These are phyloP conservation scores for Ganoderma resinaceum DNA, from an alignment of 1,284 basidiomycete species.

Conservation along the genomic window DNA sequence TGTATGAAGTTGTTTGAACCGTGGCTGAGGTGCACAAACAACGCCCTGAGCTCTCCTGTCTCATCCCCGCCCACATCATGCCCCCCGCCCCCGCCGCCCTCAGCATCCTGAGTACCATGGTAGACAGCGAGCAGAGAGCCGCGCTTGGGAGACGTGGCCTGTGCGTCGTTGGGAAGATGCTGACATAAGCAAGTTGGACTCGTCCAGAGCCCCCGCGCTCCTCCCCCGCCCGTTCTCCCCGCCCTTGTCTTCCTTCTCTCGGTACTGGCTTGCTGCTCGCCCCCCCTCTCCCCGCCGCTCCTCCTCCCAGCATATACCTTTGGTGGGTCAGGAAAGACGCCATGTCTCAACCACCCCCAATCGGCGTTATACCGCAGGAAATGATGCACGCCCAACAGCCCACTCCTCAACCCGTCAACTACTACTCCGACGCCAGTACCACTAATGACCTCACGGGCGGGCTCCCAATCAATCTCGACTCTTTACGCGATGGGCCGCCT, in stretches of 20 bases:
- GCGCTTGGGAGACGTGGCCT: conserved; percentile 37
- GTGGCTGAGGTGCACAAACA: conserved; percentile 48
- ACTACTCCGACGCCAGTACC: conserved; percentile 61
- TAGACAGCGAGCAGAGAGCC: conserved; percentile 13
- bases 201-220: conserved; percentile 28
- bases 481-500: conserved; percentile 80
- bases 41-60: conserved; percentile 21
- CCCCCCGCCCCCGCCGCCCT: conserved; percentile 29
- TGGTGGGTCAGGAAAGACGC: background rate
- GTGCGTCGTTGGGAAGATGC: conserved; percentile 42
- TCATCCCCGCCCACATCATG: conserved; percentile 29
- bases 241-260: conserved; percentile 23
- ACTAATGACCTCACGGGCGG: conserved; percentile 77
- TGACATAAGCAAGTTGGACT: conserved; percentile 43
- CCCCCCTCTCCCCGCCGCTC: conserved; percentile 19
- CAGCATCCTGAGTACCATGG: conserved; percentile 18
- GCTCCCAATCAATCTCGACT: conserved; percentile 83
- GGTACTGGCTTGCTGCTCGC: conserved; percentile 7
- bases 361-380: conserved; percentile 53
- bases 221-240: conserved; percentile 25
- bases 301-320: conserved; percentile 15
- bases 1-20: conserved; percentile 61
- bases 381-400: conserved; percentile 37
- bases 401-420: conserved; percentile 52
- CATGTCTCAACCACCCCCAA: conserved; percentile 47